Evolutionary conservation across 768 basidiomycete genomes (phyloP).

Genomic region (Leccinum aurantiacum): DNA sequence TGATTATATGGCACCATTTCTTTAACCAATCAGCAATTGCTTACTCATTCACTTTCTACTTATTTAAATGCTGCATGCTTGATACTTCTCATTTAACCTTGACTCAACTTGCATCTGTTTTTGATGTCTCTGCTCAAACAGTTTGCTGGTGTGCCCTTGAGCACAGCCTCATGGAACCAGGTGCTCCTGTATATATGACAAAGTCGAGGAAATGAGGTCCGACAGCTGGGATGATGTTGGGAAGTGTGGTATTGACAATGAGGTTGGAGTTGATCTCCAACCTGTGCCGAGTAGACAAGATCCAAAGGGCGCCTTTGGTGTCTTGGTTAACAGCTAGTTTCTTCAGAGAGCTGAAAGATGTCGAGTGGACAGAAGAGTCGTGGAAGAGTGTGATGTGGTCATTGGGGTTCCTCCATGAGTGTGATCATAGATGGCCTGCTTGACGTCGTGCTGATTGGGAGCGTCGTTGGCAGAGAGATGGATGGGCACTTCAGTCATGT

Average conservation of each 20-base stretch:
- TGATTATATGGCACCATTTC: too few relatives aligned
- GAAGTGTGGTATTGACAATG: not conserved
- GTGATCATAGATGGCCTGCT: slow-evolving; percentile 4
- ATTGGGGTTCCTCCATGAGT: rapidly evolving
- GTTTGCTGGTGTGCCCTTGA: too few relatives aligned
- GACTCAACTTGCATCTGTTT: too few relatives aligned
- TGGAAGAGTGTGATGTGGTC: not conserved
- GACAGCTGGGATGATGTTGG: not conserved
- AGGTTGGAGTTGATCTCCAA: not conserved
- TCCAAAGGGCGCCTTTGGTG: not conserved
- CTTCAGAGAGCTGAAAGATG: not conserved
- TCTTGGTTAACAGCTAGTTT: not conserved
- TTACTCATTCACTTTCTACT: too few relatives aligned
- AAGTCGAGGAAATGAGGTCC: not conserved
- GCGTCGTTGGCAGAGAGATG: slow-evolving; percentile 1
- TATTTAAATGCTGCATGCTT: too few relatives aligned
- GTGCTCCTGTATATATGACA: too few relatives aligned
- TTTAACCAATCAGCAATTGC: too few relatives aligned
- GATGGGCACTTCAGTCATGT: not conserved
- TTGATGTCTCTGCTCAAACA: too few relatives aligned
- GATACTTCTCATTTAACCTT: too few relatives aligned
- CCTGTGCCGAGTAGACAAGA: not conserved
- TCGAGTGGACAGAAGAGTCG: not conserved
- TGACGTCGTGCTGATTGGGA: not conserved
- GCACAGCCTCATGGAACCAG: too few relatives aligned